These are phyloP conservation scores for Noccaea caerulescens DNA, from an alignment of 345 rosid genomes.

Conservation along the genomic window DNA sequence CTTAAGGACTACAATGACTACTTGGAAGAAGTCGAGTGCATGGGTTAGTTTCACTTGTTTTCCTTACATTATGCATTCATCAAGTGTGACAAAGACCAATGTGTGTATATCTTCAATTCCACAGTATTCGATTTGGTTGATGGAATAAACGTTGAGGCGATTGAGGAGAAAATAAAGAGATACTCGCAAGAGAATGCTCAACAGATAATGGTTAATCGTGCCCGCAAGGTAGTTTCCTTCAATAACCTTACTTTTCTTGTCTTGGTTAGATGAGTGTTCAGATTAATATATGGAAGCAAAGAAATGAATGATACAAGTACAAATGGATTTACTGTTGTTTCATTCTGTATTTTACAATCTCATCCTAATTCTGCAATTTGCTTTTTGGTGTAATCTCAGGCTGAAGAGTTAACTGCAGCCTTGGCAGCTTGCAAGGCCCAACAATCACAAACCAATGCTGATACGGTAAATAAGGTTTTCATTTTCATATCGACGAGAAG, in stretches of 20 bases:
- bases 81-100: constrained; percentile 16
- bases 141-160: constrained; percentile 71
- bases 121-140: constrained; percentile 76
- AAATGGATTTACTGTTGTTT: background rate
- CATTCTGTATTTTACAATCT: background rate
- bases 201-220: constrained; percentile 82
- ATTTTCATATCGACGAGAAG: constrained; percentile 5
- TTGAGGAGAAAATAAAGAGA: constrained; percentile 70
- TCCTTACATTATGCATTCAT: constrained; percentile 13
- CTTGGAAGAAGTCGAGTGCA: constrained; percentile 94
- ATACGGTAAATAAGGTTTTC: constrained; percentile 57
- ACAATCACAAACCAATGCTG: constrained; percentile 55
- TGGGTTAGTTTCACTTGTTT: constrained; percentile 62
- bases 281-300: constrained; percentile 6
- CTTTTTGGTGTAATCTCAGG: constrained; percentile 50
- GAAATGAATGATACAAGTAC: background rate
- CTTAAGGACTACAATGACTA: constrained; percentile 86
- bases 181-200: constrained; percentile 89
- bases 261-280: background rate
- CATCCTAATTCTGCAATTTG: constrained; percentile 1
- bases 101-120: constrained; percentile 3
- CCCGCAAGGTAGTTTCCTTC: constrained; percentile 63
- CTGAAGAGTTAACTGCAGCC: constrained; percentile 88
- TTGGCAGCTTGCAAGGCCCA: constrained; percentile 79
- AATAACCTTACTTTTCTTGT: background rate